These are phyloP conservation scores for Nidula niveotomentosa DNA, from an alignment of 1,284 basidiomycete genomes.

Conservation along the genomic window DNA sequence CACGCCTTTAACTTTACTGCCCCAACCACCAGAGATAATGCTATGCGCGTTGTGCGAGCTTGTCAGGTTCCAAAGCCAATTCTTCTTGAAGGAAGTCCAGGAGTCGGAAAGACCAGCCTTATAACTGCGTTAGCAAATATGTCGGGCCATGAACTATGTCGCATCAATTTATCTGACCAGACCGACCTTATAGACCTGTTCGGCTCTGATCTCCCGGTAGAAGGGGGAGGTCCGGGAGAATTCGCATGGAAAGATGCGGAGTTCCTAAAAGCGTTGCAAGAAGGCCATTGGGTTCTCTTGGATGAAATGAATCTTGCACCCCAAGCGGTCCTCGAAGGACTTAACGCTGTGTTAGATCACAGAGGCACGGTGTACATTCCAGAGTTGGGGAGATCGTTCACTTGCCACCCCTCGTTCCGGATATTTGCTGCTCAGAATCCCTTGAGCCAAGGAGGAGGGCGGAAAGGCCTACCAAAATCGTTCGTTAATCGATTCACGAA, in stretches of 20 bases:
- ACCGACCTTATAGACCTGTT: slow-evolving; percentile 97
- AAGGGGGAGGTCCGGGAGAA: slow-evolving; percentile 89
- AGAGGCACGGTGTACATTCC: slow-evolving; percentile 95
- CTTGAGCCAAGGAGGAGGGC: slow-evolving; percentile 92
- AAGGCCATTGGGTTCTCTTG: slow-evolving; percentile 94
- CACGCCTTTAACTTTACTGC: slow-evolving; percentile 84
- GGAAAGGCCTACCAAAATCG: slow-evolving; percentile 97
- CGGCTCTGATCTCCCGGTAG: slow-evolving; percentile 95
- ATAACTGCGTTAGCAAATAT: slow-evolving; percentile 86
- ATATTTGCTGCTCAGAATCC: slow-evolving; percentile 99
- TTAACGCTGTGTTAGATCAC: slow-evolving; percentile 97
- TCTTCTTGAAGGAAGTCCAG: slow-evolving; percentile 95
- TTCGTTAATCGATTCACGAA: slow-evolving; percentile 99
- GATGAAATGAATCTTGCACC: slow-evolving; percentile 99
- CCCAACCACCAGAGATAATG: slow-evolving; percentile 88
- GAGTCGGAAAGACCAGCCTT: slow-evolving; percentile 98
- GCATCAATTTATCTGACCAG: slow-evolving; percentile 99
- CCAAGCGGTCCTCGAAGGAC: slow-evolving; percentile 94
- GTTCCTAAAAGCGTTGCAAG: slow-evolving; percentile 90
- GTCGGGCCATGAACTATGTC: slow-evolving; percentile 79
- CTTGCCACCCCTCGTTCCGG: slow-evolving; percentile 88
- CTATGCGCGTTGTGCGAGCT: slow-evolving; percentile 88
- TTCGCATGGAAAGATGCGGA: slow-evolving; percentile 99
- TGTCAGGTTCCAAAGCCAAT: slow-evolving; percentile 92
- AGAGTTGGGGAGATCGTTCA: slow-evolving; percentile 90